A percentile compares a stretch with the other conserved stretches of the same genome.
These are phyloP conservation scores for Helicostylum pulchrum DNA, from an alignment of 192 early-diverging fungal genomes.

Conservation along the genomic window DNA sequence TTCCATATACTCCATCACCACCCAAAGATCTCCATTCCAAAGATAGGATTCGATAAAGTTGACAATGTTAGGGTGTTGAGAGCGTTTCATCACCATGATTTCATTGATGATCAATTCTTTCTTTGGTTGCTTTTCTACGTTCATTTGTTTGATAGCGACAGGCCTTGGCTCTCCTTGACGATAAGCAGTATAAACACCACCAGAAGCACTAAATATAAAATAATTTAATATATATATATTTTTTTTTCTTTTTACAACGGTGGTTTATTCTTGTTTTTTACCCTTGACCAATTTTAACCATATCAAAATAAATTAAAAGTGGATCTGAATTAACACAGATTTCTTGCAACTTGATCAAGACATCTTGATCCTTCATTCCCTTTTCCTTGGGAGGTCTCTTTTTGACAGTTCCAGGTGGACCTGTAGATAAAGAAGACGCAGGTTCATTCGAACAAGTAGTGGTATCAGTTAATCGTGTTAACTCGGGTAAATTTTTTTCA, in stretches of 20 bases:
- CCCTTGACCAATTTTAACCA: conserved; percentile 46
- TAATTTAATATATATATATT: neutral
- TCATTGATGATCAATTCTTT: conserved; percentile 96
- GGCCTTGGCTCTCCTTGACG: conserved; percentile 44
- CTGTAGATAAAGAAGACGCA: neutral
- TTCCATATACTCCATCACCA: conserved; percentile 93
- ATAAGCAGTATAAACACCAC: conserved; percentile 88
- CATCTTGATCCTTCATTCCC: conserved; percentile 56
- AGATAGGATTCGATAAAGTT: conserved; percentile 86
- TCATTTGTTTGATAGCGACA: conserved; percentile 97
- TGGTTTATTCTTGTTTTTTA: conserved; percentile 3
- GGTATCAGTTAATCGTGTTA: conserved; percentile 8
- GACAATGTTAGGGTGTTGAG: conserved; percentile 80
- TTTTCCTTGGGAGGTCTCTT: conserved; percentile 21
- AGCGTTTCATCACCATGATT: conserved; percentile 84
- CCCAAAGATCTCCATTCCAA: conserved; percentile 83
- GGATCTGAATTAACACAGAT: conserved; percentile 90
- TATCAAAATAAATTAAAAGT: conserved; percentile 52
- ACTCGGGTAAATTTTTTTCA: neutral
- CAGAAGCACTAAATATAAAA: conserved; percentile 68
- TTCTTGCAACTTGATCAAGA: conserved; percentile 75
- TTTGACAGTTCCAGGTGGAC: conserved; percentile 25
- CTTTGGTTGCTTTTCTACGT: conserved; percentile 91
- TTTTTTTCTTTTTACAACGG: no score
- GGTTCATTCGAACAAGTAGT: neutral